phyloP scores from a whole-genome alignment of 2,329 filamentous ascomycete species.

The Colletotrichum tabaci region DNA sequence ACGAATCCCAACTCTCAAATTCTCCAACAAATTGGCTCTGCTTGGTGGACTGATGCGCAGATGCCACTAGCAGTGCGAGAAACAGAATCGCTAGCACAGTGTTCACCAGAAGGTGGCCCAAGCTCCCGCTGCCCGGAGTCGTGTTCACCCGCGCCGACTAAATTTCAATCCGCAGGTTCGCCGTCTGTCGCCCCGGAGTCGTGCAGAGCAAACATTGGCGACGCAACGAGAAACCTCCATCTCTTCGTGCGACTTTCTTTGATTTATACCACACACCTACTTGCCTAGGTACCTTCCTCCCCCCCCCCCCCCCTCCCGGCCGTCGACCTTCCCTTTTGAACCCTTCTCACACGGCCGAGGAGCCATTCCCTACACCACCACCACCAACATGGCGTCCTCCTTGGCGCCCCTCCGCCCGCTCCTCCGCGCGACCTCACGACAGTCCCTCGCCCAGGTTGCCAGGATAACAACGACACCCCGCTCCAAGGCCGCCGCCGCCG shows the following conservation, averaged over 20 bases:
- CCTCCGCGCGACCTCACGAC: conserved; percentile 15
- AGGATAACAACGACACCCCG: conserved; percentile 7
- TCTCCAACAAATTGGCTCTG: neutral
- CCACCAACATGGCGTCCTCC: conserved; percentile 38
- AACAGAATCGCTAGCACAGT: conserved; percentile 20
- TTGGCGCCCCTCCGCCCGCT: conserved; percentile 34
- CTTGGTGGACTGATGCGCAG: conserved; percentile 11
- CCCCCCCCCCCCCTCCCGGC: neutral
- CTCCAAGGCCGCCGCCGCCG: conserved; percentile 13
- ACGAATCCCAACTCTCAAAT: neutral
- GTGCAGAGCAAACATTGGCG: neutral
- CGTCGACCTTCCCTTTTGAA: neutral
- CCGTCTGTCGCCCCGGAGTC: conserved; percentile 28
- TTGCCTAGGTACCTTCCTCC: too few species aligned
- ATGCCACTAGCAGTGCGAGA: neutral
- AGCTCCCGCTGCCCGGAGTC: conserved; percentile 28
- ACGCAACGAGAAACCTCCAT: neutral
- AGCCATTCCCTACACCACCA: neutral
- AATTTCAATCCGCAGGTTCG: conserved; percentile 19
- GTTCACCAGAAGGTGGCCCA: conserved; percentile 20
- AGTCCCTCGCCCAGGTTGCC: conserved; percentile 7
- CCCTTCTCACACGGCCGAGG: too few species aligned
- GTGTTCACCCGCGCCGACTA: conserved; percentile 36
- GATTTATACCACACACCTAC: too few species aligned
- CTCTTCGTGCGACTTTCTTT: neutral